phyloP scores from a whole-genome alignment of 2,329 filamentous ascomycete genomes.

The Penicillium sp. region DNA sequence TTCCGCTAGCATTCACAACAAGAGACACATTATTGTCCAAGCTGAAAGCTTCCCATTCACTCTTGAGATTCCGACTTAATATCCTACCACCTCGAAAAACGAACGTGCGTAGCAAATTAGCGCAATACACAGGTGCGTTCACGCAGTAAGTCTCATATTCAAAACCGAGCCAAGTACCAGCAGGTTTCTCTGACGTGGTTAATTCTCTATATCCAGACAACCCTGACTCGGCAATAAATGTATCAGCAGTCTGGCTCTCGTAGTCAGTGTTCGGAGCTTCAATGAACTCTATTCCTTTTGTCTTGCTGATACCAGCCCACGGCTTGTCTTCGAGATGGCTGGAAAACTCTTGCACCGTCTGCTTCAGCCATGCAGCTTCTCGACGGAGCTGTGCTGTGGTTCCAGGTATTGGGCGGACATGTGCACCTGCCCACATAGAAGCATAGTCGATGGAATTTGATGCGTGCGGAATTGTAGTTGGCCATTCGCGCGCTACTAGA shows the following conservation, averaged over 20 bases:
- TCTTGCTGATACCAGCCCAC: constrained; percentile 33
- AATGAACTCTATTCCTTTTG: constrained; percentile 42
- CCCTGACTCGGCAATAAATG: background rate
- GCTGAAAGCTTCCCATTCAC: background rate
- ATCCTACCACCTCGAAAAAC: constrained; percentile 35
- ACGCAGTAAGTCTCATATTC: constrained; percentile 40
- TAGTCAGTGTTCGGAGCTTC: constrained; percentile 28
- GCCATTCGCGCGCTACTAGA: constrained; percentile 28
- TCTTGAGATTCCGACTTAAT: background rate
- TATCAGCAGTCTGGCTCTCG: background rate
- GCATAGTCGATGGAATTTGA: constrained; percentile 44
- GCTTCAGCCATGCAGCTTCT: constrained; percentile 35
- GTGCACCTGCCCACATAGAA: constrained; percentile 45
- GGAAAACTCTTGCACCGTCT: constrained; percentile 28
- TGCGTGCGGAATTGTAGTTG: background rate
- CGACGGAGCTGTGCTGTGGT: constrained; percentile 30
- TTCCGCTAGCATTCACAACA: constrained; percentile 42
- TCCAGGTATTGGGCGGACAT: constrained; percentile 45
- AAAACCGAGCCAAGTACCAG: constrained; percentile 30
- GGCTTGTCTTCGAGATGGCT: constrained; percentile 24
- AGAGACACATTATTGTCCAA: background rate
- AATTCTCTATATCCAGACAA: background rate
- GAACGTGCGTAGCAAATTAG: constrained; percentile 39
- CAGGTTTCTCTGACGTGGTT: background rate
- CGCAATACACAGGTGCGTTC: constrained; percentile 43